A percentile compares a stretch with the other conserved stretches of the same genome.
Evolutionary conservation across 495 filamentous ascomycete genomes (phyloP).

Genomic region (Penicillium steckii): DNA sequence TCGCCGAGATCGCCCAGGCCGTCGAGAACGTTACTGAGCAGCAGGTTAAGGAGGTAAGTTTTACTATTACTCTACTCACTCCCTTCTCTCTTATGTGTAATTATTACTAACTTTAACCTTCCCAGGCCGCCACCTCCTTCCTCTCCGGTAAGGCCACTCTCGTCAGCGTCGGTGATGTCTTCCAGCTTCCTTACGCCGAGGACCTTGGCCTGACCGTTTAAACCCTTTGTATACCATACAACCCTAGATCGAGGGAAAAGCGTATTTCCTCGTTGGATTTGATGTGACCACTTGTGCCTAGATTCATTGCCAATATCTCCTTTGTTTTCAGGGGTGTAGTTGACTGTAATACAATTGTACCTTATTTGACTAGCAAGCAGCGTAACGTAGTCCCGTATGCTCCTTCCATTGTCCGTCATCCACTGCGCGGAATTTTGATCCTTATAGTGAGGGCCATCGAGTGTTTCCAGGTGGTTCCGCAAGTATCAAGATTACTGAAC

Average conservation of each 20-base stretch:
- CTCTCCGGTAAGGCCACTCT: constrained; percentile 87
- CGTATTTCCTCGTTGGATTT: constrained; percentile 32
- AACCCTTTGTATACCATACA: constrained; percentile 47
- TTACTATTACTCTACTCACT: neutral
- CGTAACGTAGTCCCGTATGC: too few relatives aligned
- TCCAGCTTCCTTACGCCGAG: constrained; percentile 86
- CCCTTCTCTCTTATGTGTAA: constrained; percentile 1
- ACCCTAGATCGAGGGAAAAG: constrained; percentile 42
- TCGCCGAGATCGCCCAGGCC: constrained; percentile 75
- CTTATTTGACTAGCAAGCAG: constrained; percentile 28
- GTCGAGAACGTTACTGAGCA: constrained; percentile 79
- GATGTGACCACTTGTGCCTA: constrained; percentile 40
- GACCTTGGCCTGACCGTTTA: constrained; percentile 94
- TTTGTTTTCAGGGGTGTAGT: constrained; percentile 44
- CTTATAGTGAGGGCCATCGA: too few relatives aligned
- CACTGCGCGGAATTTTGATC: too few relatives aligned
- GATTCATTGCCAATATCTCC: constrained; percentile 42
- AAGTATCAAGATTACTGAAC: too few relatives aligned
- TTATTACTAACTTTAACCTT: constrained; percentile 17
- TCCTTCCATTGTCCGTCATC: too few relatives aligned
- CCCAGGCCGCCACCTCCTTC: constrained; percentile 77
- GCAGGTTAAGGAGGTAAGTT: constrained; percentile 81
- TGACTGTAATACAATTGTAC: constrained; percentile 53
- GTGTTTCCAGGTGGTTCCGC: too few relatives aligned
- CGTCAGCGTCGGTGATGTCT: constrained; percentile 74